phyloP scores from a whole-genome alignment of 2,329 filamentous ascomycete genomes.

The Penicillium italicum region DNA sequence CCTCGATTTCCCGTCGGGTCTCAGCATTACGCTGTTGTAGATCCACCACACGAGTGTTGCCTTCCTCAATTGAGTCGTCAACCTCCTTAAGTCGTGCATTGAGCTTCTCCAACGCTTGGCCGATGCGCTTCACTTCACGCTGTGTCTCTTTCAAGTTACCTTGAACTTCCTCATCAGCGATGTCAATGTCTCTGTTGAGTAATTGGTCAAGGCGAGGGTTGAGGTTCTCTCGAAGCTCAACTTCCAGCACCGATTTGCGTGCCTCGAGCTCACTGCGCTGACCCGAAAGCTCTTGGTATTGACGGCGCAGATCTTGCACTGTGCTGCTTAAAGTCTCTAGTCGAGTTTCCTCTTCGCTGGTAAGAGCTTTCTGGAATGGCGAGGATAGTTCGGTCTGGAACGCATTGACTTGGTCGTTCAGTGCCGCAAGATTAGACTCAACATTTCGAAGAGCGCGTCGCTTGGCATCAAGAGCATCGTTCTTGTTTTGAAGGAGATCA shows the following conservation, averaged over 20 bases:
- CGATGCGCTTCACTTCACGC: slow-evolving; percentile 74
- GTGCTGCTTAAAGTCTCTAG: slow-evolving; percentile 67
- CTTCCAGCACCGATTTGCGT: slow-evolving; percentile 77
- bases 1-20: slow-evolving; percentile 68
- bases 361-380: slow-evolving; percentile 89
- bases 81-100: slow-evolving; percentile 68
- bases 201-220: slow-evolving; percentile 84
- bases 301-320: slow-evolving; percentile 70
- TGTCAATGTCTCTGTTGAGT: slow-evolving; percentile 69
- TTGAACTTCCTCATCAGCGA: slow-evolving; percentile 54
- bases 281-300: slow-evolving; percentile 71
- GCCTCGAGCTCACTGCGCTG: slow-evolving; percentile 73
- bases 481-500: slow-evolving; percentile 69
- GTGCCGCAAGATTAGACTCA: slow-evolving; percentile 68
- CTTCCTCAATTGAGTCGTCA: slow-evolving; percentile 67
- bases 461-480: slow-evolving; percentile 70
- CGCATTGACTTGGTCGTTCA: slow-evolving; percentile 70
- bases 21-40: slow-evolving; percentile 59
- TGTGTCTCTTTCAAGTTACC: slow-evolving; percentile 73
- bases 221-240: slow-evolving; percentile 84
- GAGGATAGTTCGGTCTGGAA: slow-evolving; percentile 77
- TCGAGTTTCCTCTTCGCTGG: slow-evolving; percentile 74
- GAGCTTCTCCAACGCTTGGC: slow-evolving; percentile 63
- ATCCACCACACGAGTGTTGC: slow-evolving; percentile 53
- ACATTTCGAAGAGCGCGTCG: slow-evolving; percentile 62